Base-by-base conservation (phyloP, 106 monocot genomes). In the Apostasia ramifera region DNA sequence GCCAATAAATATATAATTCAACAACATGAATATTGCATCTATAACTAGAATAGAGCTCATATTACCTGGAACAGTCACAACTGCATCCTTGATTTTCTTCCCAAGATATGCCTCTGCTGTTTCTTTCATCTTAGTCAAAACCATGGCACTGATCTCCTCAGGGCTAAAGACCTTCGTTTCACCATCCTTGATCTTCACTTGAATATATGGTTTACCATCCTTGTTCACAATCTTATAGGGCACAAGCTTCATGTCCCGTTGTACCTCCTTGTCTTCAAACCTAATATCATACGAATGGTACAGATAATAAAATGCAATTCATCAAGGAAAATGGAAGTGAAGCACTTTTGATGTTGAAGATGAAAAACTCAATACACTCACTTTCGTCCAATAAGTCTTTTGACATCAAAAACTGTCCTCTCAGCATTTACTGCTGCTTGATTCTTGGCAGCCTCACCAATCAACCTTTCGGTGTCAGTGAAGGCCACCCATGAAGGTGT, bases 401-500 rank as follows among this genome's bases (percentile, higher is more conserved):
- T 86, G 68, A 81, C 79, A 61, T 82, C 85, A 65, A 81, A 86
- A 58, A 86, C 70, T 43, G 85, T 86, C 66, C 85, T 78, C 66
- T 79, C 78, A 0, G 78, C 40, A 48, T 86, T 86, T 4, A 76
- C 71, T n/a, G 85, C 72, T 40, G 85, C 85, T 70, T 86, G 85
- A 53, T 86, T 86, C 82, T 86, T 86, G 43, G 85, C 85, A 44
- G 85, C 82, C 73, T 86, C 85, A 55, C 85, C 85, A 44, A 86
- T 86, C 11, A 86, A 61, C 53, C 85, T 82, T 60, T 86, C 85
- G 13, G 37, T 63, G 64, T 86, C 85, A 12, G 85, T 85, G 80
- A 85, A 85, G n/a, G 85, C 85, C n/a, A 85, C 85, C 85, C 85
- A 85, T 40, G 85, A 86, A 4, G 85, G 85, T 37, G 85, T 86